These are phyloP conservation scores for Selaginella moellendorffii DNA, from an alignment of 75 land plant species.

Conservation along the genomic window DNA sequence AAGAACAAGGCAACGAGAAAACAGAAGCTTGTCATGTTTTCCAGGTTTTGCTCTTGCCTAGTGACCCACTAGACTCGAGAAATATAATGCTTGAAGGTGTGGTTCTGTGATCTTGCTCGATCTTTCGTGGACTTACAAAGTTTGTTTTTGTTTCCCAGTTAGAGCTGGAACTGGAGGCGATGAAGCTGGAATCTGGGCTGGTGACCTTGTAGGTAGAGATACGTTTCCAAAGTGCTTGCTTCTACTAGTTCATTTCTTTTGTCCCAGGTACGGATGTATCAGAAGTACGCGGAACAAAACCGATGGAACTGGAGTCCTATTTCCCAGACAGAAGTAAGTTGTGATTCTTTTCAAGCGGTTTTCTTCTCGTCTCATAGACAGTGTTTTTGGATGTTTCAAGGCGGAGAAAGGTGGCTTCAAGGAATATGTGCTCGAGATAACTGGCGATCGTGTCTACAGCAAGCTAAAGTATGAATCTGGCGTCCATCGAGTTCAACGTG, in stretches of 20 bases:
- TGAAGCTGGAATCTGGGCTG: constrained; percentile 99
- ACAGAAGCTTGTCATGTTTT: neutral
- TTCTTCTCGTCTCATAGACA: too few species aligned
- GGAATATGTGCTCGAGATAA: constrained; percentile 84
- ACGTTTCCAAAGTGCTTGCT: constrained; percentile 13
- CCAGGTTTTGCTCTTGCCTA: constrained; percentile 71
- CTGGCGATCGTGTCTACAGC: constrained; percentile 87
- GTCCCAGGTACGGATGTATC: constrained; percentile 91
- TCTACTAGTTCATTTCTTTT: neutral
- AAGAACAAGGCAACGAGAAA: neutral
- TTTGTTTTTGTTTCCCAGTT: constrained; percentile 32
- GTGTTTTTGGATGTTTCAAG: constrained; percentile 13
- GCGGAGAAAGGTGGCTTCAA: constrained; percentile 94
- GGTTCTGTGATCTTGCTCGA: neutral
- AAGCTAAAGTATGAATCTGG: constrained; percentile 96
- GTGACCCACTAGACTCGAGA: constrained; percentile 86
- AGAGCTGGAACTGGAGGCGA: constrained; percentile 99
- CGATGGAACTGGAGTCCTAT: constrained; percentile 53
- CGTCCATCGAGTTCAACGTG: constrained; percentile 97
- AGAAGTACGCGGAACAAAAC: constrained; percentile 69
- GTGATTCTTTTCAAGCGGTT: neutral
- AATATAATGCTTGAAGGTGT: constrained; percentile 97
- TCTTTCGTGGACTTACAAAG: neutral
- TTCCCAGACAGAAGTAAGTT: constrained; percentile 62
- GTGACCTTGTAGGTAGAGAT: constrained; percentile 96